A percentile compares a stretch with the other conserved stretches of the same genome.
phyloP scores from a whole-genome alignment of 495 filamentous ascomycete species.

The Penicillium verhagenii region DNA sequence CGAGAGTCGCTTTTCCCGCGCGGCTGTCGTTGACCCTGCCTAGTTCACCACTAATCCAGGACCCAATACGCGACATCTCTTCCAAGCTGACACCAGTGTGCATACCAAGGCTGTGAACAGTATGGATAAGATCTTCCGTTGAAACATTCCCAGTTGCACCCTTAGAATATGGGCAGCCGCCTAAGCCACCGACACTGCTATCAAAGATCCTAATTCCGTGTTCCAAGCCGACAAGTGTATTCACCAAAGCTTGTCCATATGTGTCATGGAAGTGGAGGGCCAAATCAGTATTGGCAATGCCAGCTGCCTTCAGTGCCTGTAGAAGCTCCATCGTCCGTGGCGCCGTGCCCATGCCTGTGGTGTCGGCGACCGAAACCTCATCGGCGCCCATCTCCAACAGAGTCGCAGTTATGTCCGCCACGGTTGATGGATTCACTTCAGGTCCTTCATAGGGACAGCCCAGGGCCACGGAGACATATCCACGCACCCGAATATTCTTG shows the following conservation, averaged over 20 bases:
- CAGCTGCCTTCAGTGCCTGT: conserved; percentile 67
- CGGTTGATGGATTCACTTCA: conserved; percentile 71
- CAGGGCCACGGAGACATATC: conserved; percentile 92
- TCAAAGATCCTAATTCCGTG: conserved; percentile 90
- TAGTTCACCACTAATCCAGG: conserved; percentile 85
- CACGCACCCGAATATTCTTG: conserved; percentile 71
- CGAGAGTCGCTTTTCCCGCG: conserved; percentile 76
- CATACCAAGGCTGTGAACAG: conserved; percentile 81
- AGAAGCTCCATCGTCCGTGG: conserved; percentile 72
- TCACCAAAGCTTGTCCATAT: conserved; percentile 91
- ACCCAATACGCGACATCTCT: conserved; percentile 74
- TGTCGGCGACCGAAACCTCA: conserved; percentile 91
- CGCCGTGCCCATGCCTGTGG: conserved; percentile 94
- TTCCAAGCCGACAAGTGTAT: conserved; percentile 82
- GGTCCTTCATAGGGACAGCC: conserved; percentile 94
- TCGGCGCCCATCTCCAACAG: conserved; percentile 94
- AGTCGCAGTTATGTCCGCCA: conserved; percentile 78
- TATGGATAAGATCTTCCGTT: conserved; percentile 92
- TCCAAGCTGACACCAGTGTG: conserved; percentile 86
- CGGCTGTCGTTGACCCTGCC: conserved; percentile 72
- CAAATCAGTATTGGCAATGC: conserved; percentile 74
- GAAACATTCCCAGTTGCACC: conserved; percentile 95
- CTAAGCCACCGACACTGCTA: conserved; percentile 82
- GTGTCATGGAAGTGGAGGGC: conserved; percentile 98
- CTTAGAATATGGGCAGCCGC: conserved; percentile 90